phyloP scores from a whole-genome alignment of 192 early-diverging fungal species.

The Umbelopsis sp. region DNA sequence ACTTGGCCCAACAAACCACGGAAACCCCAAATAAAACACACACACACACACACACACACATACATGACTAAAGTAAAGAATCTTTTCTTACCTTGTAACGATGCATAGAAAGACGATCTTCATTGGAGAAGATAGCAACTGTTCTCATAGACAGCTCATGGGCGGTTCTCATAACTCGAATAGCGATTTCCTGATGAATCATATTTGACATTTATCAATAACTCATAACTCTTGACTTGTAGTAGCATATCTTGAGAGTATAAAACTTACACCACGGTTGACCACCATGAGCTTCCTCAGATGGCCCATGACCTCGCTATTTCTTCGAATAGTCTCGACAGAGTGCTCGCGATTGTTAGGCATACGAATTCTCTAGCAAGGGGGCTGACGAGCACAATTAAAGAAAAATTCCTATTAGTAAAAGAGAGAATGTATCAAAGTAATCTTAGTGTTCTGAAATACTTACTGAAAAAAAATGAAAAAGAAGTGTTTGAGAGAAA shows the following conservation, averaged over 20 bases:
- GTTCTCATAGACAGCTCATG: slow-evolving; percentile 91
- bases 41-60: slow-evolving; percentile 19
- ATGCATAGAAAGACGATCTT: slow-evolving; percentile 92
- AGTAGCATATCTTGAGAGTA: neutral
- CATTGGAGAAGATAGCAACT: slow-evolving; percentile 87
- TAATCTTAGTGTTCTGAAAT: neutral
- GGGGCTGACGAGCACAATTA: neutral
- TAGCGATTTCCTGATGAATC: slow-evolving; percentile 80
- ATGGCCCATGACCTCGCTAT: slow-evolving; percentile 56
- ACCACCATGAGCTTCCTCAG: slow-evolving; percentile 59
- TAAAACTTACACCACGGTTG: slow-evolving; percentile 54
- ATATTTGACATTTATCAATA: neutral
- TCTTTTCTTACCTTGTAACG: slow-evolving; percentile 74
- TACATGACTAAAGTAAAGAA: neutral
- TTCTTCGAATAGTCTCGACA: slow-evolving; percentile 59
- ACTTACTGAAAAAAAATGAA: slow-evolving; percentile 22
- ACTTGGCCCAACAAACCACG: neutral
- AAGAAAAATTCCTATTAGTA: neutral
- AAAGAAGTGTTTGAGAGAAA: slow-evolving; percentile 9
- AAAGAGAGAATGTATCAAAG: neutral
- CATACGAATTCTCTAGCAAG: slow-evolving; percentile 10
- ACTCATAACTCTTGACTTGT: neutral
- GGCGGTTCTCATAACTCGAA: slow-evolving; percentile 91
- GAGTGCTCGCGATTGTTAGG: slow-evolving; percentile 48
- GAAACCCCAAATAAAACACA: neutral